Percentiles rank a stretch among this genome's conserved stretches.
These are phyloP conservation scores for Penicillium nucicola DNA, from an alignment of 495 filamentous ascomycete genomes.

Conservation along the genomic window DNA sequence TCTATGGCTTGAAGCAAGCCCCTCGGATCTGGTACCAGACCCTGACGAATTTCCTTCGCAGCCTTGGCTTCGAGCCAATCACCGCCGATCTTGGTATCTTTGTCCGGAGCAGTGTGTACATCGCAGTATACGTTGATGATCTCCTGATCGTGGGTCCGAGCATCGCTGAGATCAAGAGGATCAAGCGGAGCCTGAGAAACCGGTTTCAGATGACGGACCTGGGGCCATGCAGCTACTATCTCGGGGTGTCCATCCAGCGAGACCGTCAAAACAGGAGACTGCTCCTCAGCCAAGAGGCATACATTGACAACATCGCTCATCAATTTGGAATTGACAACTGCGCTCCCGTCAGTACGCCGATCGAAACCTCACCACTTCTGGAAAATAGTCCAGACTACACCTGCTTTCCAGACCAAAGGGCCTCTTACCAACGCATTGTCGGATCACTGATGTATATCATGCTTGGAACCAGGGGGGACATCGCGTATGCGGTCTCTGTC, in stretches of 20 bases:
- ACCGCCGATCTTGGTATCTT: constrained; percentile 22
- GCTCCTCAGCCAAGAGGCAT: constrained; percentile 17
- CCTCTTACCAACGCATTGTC: constrained; percentile 15
- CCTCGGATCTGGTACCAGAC: constrained; percentile 34
- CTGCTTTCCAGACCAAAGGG: constrained; percentile 1
- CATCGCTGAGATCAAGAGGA: constrained; percentile 15
- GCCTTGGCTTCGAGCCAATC: constrained; percentile 22
- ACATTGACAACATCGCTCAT: constrained; percentile 17
- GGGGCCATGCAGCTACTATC: constrained; percentile 27
- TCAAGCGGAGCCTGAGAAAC: constrained; percentile 23
- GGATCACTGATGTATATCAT: constrained; percentile 24
- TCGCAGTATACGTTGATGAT: constrained; percentile 34
- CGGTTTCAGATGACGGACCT: constrained; percentile 34
- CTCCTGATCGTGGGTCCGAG: constrained; percentile 24
- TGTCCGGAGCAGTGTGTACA: constrained; percentile 16
- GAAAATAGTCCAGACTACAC: constrained; percentile 6
- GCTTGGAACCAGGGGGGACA: constrained; percentile 18
- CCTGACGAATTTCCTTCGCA: constrained; percentile 27
- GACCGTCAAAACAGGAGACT: constrained; percentile 20
- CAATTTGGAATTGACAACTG: constrained; percentile 13
- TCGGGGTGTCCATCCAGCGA: constrained; percentile 26
- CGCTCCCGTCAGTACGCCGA: constrained; percentile 8
- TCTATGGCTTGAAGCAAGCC: constrained; percentile 43
- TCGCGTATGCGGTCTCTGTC: constrained; percentile 16
- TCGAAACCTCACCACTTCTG: constrained; percentile 6